These are phyloP conservation scores for Adiantum capillusveneris DNA, from an alignment of 75 land plant genomes.

Conservation along the genomic window DNA sequence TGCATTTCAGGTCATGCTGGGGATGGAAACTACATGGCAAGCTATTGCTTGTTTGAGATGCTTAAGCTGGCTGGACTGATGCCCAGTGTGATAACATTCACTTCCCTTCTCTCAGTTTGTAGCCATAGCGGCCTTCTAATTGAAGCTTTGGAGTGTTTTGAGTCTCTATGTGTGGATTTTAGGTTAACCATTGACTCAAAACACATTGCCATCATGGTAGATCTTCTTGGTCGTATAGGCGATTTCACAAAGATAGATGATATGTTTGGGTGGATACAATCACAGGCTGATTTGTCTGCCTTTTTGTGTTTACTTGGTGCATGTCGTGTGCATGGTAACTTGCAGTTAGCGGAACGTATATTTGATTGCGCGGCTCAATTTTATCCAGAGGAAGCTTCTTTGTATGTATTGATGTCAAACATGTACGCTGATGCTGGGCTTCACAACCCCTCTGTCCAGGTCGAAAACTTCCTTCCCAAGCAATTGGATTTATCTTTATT, in stretches of 20 bases:
- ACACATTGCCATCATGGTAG: slow-evolving; percentile 10
- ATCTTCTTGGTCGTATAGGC: not conserved
- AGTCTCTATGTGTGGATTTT: slow-evolving; percentile 13
- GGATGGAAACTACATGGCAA: slow-evolving; percentile 20
- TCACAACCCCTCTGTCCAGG: too few species aligned
- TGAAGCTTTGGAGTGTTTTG: slow-evolving; percentile 21
- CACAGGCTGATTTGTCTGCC: not conserved
- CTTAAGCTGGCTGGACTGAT: slow-evolving; percentile 19
- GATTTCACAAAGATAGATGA: not conserved
- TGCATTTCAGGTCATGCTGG: slow-evolving; percentile 25
- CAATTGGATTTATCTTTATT: too few species aligned
- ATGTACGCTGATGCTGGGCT: slow-evolving; percentile 16
- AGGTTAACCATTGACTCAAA: not conserved
- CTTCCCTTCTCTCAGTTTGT: slow-evolving; percentile 29
- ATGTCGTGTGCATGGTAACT: not conserved
- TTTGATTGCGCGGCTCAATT: not conserved
- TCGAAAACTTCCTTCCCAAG: too few species aligned
- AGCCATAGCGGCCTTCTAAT: slow-evolving; percentile 15
- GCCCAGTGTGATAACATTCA: slow-evolving; percentile 28
- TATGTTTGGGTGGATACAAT: slow-evolving; percentile 1
- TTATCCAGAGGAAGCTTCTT: slow-evolving; percentile 11
- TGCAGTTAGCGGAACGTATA: not conserved
- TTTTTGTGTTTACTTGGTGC: slow-evolving; percentile 3
- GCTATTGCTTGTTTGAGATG: slow-evolving; percentile 16
- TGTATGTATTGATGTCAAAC: slow-evolving; percentile 34